Conservation (phyloP, 176 grass and related monocot species). For the Phyllostachys edulis region DNA sequence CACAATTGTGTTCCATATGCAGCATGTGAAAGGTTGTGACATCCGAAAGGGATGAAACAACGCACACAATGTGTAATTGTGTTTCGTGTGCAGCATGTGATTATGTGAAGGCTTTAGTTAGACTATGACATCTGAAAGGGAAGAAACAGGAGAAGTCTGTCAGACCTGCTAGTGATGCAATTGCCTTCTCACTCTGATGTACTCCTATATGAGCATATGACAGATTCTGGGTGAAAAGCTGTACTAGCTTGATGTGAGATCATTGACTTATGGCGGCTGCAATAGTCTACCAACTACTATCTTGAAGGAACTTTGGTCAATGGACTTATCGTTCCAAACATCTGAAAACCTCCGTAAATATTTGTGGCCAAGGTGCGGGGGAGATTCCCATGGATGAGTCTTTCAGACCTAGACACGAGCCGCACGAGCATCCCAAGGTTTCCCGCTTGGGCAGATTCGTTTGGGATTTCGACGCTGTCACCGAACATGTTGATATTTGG, state of each 20-base stretch:
- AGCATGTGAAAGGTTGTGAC: neutral
- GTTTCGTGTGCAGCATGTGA: neutral
- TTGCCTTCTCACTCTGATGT: neutral
- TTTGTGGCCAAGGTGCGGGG: neutral
- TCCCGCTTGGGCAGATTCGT: constrained; percentile 34
- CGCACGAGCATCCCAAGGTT: constrained; percentile 31
- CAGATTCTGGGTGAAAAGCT: neutral
- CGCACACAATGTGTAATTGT: neutral
- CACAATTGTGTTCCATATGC: neutral
- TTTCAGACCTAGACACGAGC: constrained; percentile 10
- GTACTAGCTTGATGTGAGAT: neutral
- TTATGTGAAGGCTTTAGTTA: neutral
- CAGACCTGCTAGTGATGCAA: neutral
- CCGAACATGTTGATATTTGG: no score
- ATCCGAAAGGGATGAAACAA: neutral
- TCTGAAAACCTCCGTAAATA: neutral
- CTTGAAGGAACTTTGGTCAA: neutral
- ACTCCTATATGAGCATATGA: neutral
- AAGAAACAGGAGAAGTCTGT: neutral
- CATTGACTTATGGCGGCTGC: neutral
- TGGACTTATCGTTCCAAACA: neutral
- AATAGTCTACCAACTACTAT: neutral
- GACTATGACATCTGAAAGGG: neutral
- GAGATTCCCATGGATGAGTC: constrained; percentile 1
- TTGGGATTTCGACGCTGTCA: constrained; percentile 29